Evolutionary conservation across 1,139 yeast species (phyloP), one percentile per base, ranked within the genome.

Genomic region (Blastobotrys arbuscula): DNA sequence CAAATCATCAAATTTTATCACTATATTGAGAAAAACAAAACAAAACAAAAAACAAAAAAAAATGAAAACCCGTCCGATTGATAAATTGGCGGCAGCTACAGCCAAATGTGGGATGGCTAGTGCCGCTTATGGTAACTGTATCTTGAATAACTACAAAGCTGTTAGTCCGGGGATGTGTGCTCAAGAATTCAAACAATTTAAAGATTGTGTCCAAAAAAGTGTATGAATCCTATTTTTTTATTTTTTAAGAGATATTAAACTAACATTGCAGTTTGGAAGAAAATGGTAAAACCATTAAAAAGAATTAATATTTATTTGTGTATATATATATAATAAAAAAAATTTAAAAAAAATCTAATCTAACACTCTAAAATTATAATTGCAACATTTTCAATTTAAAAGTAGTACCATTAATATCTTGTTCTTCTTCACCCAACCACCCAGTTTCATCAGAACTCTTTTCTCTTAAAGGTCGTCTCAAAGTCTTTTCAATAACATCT

Each of bases 341-440:
- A 33, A 33, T 10, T 13, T 10, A 28, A 28, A 34, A n/a, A n/a
- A n/a, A n/a, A n/a, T n/a, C n/a, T n/a, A n/a, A n/a, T n/a, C n/a
- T 28, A 28, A 31, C 16, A 31, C n/a, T n/a, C n/a, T n/a, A n/a
- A n/a, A 16, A 26, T 31, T 72, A 78, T 55, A 84, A 62, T 66
- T 75, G 81, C 66, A 90, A 78, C 67, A 92, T 77, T 70, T 95
- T 82, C 70, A 92, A 78, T 59, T 78, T 76, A 74, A 92, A 84
- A 45, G 79, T 72, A 47, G 96, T 85, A 55, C 89, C 97, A 61
- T 87, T 89, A 64, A 92, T 89, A 56, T 78, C 71, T 65, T 89
- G 95, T 62, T 89, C 96, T 71, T 92, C 98, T 58, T 87, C 95
- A 55, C 87, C 89, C 58, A 92, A 78, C 50, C 84, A 73, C 42